Percentiles rank a stretch among this genome's conserved stretches.
phyloP scores from a whole-genome alignment of 2,329 filamentous ascomycete species.

The Ramichloridium luteum region DNA sequence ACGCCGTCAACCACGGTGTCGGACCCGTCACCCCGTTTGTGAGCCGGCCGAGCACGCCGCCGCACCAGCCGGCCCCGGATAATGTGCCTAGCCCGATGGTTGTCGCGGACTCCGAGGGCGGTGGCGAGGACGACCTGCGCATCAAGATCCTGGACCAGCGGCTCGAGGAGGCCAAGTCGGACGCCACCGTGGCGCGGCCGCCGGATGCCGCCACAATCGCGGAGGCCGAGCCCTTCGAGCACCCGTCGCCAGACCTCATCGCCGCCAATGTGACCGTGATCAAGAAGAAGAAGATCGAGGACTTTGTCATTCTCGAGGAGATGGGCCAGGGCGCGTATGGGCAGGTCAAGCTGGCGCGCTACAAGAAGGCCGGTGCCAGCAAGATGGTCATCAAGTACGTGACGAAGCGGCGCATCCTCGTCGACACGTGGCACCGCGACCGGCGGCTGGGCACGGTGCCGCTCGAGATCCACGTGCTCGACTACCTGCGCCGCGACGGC shows the following conservation, averaged over 20 bases:
- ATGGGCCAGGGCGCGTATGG: constrained; percentile 98
- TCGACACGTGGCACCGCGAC: constrained; percentile 97
- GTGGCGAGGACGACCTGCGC: constrained; percentile 7
- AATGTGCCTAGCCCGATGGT: constrained; percentile 20
- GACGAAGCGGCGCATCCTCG: constrained; percentile 88
- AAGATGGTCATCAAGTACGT: constrained; percentile 97
- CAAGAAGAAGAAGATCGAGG: constrained; percentile 70
- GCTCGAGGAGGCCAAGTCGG: constrained; percentile 24
- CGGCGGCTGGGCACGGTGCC: constrained; percentile 86
- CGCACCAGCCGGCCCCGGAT: constrained; percentile 50
- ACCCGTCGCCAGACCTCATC: constrained; percentile 25
- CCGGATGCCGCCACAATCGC: constrained; percentile 6
- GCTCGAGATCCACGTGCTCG: constrained; percentile 89
- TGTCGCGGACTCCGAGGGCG: constrained; percentile 21
- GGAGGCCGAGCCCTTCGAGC: constrained; percentile 26
- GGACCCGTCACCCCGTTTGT: constrained; percentile 52
- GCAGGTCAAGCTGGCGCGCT: constrained; percentile 86
- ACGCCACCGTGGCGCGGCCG: constrained; percentile 23
- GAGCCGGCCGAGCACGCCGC: constrained; percentile 56
- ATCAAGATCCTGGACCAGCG: constrained; percentile 1
- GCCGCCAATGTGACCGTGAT: constrained; percentile 20
- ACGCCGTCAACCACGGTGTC: constrained; percentile 54
- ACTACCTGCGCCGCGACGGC: constrained; percentile 70
- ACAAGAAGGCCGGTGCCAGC: constrained; percentile 57
- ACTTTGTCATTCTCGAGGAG: constrained; percentile 88